Conservation (phyloP, 768 basidiomycete genomes). For the Russula foetens region DNA sequence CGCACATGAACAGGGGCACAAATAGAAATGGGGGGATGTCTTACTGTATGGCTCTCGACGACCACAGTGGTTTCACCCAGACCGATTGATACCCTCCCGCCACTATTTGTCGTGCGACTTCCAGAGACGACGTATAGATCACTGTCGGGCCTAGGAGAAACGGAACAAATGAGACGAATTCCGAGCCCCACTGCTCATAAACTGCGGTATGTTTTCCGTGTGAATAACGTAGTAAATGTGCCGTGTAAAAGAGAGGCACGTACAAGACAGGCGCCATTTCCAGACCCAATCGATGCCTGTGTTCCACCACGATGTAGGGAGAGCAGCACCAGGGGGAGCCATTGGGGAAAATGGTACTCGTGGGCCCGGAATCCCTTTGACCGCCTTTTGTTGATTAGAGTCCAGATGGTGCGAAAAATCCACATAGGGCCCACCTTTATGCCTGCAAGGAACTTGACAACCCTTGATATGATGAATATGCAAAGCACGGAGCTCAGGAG, state of each 20-base stretch:
- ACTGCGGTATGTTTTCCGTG: too few species aligned
- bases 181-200: not conserved
- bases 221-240: not conserved
- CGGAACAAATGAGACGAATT: not conserved
- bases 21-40: not conserved
- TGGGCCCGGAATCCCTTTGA: not conserved
- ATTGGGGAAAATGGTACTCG: not conserved
- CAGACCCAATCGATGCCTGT: not conserved
- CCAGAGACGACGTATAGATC: not conserved
- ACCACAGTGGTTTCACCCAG: constrained; percentile 18
- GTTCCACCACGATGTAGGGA: not conserved
- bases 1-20: not conserved
- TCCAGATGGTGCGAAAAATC: not conserved
- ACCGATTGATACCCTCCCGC: not conserved
- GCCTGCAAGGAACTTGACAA: not conserved
- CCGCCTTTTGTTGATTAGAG: not conserved
- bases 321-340: not conserved
- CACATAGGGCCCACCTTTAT: not conserved
- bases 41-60: not conserved
- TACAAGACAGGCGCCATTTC: not conserved
- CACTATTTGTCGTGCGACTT: not conserved
- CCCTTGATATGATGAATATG: not conserved
- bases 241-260: not conserved
- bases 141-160: not conserved
- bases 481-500: not conserved